Base-by-base conservation (phyloP, 2,329 filamentous ascomycete genomes). In the Calonectria hongkongensis region DNA sequence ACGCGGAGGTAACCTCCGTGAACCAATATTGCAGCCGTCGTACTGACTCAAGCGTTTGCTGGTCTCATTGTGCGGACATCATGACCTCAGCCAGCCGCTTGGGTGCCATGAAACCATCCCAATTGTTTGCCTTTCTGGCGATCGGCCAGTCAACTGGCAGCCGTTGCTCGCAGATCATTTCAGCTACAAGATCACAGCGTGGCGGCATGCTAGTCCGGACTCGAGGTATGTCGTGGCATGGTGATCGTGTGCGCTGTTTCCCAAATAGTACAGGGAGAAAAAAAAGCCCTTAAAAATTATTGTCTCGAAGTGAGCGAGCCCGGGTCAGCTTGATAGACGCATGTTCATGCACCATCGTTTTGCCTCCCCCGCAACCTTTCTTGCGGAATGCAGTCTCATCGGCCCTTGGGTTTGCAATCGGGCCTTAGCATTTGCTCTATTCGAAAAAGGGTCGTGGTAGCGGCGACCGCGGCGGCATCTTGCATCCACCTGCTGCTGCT, bases 221-320 rank as follows among this genome's bases (percentile, higher is more conserved):
- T 65, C 48, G 28, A 65, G 43, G 60, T 15, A 70, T 56, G 63
- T 16, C 12, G 63, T 62, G 68, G 62, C 41, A 25, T 36, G 33
- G 62, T 43, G 68, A 71, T 71, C 63, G 43, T 63, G 56, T 71
- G 64, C 64, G 13, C 33, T 56, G 56, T 68, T 71, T 64, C 64
- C 69, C 41, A 56, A 71, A 63, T 9, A 28, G 68, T 60, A 67
- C 15, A 51, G 3, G 15, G 36, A 36, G 33, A 10, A 13, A 36
- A 36, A 36, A 36, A 36, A 36, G 10, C 8, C 33, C 33, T 36
- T 36, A 36, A 9, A 6, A 9, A 6, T 33, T 33, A 64, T 58
- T 12, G 10, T 47, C 51, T 18, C 28, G 21, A 12, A 33, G 27
- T 28, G 13, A 18, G 47, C 36, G 27, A 15, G 25, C n/a, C 39